A percentile compares a stretch with the other conserved stretches of the same genome.
Conservation (phyloP, 1,284 basidiomycete genomes). For the Puccinia novopanici region DNA sequence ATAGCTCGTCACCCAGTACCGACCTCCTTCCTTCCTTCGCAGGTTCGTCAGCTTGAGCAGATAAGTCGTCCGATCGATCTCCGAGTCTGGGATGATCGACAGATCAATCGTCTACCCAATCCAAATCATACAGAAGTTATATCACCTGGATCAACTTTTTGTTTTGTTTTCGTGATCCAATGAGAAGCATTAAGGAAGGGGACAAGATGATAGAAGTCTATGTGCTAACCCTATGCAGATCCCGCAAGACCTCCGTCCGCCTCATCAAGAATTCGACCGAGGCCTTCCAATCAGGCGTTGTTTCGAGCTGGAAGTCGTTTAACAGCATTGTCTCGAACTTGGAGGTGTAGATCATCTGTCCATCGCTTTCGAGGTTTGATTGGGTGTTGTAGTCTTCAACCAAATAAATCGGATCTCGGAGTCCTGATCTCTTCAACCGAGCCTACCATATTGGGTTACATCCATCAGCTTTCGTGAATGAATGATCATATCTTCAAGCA, state of each 20-base stretch:
- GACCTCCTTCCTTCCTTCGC: constrained; percentile 56
- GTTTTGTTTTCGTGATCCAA: too few species aligned
- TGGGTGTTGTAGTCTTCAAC: constrained; percentile 64
- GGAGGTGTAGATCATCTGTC: constrained; percentile 59
- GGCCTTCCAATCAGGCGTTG: constrained; percentile 62
- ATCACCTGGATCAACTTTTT: too few species aligned
- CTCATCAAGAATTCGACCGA: constrained; percentile 63
- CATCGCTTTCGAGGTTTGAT: constrained; percentile 52
- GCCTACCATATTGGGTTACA: constrained; percentile 57
- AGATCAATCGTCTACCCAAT: constrained; percentile 56
- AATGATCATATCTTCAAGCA: too few species aligned
- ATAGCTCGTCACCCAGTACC: constrained; percentile 62
- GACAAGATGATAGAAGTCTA: background rate
- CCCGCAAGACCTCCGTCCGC: constrained; percentile 62
- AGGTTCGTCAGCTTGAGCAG: constrained; percentile 60
- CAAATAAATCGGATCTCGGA: constrained; percentile 64
- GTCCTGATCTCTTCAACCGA: constrained; percentile 62
- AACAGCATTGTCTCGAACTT: constrained; percentile 64
- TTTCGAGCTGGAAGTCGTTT: constrained; percentile 65
- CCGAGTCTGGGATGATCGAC: constrained; percentile 61
- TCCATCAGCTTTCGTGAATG: too few species aligned
- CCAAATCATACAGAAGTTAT: background rate
- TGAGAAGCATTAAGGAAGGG: background rate
- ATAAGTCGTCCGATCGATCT: constrained; percentile 60
- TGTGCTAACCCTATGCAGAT: constrained; percentile 58